A percentile compares a stretch with the other conserved stretches of the same genome.
Evolutionary conservation across 768 basidiomycete species (phyloP).

Genomic region (Pulveroboletus ravenelii): DNA sequence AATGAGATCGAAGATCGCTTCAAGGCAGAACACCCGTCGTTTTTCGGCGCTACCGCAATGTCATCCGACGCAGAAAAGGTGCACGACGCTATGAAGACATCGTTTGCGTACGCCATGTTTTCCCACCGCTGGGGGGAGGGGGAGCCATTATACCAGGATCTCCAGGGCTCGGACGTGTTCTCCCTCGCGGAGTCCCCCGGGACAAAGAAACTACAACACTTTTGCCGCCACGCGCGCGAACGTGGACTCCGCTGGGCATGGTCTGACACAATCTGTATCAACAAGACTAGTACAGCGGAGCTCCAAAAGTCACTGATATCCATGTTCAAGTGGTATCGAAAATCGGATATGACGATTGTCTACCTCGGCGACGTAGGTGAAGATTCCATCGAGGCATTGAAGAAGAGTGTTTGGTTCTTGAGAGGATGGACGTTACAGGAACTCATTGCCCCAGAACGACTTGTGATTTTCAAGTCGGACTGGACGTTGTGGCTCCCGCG

Average conservation of each 20-base stretch:
- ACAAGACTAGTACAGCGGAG: constrained; percentile 27
- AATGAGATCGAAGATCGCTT: constrained; percentile 15
- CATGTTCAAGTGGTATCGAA: constrained; percentile 30
- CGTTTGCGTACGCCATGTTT: constrained; percentile 22
- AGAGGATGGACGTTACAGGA: constrained; percentile 27
- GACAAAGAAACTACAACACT: constrained; percentile 13
- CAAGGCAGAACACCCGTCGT: constrained; percentile 5
- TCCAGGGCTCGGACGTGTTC: constrained; percentile 15
- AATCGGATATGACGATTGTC: constrained; percentile 23
- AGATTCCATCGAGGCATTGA: constrained; percentile 11
- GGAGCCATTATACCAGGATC: constrained; percentile 15
- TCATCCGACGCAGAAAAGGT: constrained; percentile 1
- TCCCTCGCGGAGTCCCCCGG: constrained; percentile 11
- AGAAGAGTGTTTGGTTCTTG: constrained; percentile 22
- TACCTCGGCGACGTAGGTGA: constrained; percentile 19
- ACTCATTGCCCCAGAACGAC: constrained; percentile 21
- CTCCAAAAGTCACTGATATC: constrained; percentile 28
- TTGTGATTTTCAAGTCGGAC: constrained; percentile 22
- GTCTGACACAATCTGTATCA: constrained; percentile 28
- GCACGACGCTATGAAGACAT: constrained; percentile 5
- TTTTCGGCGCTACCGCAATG: constrained; percentile 10
- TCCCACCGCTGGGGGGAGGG: constrained; percentile 20
- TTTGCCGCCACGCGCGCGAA: constrained; percentile 17
- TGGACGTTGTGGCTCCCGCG: constrained; percentile 17
- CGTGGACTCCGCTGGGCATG: constrained; percentile 24